phyloP scores from a whole-genome alignment of 2,329 filamentous ascomycete species.

The Fusarium secorum region DNA sequence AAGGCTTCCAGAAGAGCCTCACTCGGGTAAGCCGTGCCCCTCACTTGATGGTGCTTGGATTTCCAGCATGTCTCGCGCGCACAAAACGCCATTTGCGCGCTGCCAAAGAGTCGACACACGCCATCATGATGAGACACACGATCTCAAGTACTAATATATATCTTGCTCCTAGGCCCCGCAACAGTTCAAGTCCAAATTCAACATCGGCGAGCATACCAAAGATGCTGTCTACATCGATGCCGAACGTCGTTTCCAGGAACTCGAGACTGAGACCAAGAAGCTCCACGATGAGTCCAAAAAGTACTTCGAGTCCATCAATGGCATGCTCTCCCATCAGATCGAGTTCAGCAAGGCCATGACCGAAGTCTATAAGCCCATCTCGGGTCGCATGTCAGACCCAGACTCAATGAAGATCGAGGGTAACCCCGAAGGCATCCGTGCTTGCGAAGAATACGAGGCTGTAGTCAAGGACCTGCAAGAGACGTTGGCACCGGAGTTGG shows the following conservation, averaged over 20 bases:
- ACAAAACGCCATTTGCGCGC: slow-evolving; percentile 19
- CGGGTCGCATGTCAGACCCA: slow-evolving; percentile 92
- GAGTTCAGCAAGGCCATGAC: slow-evolving; percentile 96
- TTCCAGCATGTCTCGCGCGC: slow-evolving; percentile 20
- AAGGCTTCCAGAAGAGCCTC: slow-evolving; percentile 91
- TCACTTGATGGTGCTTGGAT: slow-evolving; percentile 38
- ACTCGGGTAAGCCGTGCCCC: slow-evolving; percentile 70
- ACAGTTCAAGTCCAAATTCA: slow-evolving; percentile 89
- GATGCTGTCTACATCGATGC: slow-evolving; percentile 95
- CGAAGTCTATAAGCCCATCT: slow-evolving; percentile 98
- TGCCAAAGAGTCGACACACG: not conserved
- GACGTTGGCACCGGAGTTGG: slow-evolving; percentile 87
- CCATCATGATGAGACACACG: not conserved
- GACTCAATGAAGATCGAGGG: slow-evolving; percentile 82
- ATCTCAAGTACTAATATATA: slow-evolving; percentile 2
- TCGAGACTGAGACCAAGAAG: slow-evolving; percentile 95
- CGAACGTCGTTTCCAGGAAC: slow-evolving; percentile 90
- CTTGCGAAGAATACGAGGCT: slow-evolving; percentile 94
- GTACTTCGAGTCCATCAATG: slow-evolving; percentile 97
- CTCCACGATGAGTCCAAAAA: slow-evolving; percentile 97
- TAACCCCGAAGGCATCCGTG: slow-evolving; percentile 90
- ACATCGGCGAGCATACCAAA: slow-evolving; percentile 94
- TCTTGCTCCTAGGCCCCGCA: slow-evolving; percentile 74
- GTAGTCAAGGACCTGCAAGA: slow-evolving; percentile 91
- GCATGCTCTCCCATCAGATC: slow-evolving; percentile 97